Evolutionary conservation across 805 yeast species (phyloP), one percentile per base, ranked within the genome.

Genomic region (Wickerhamiella azymoides): DNA sequence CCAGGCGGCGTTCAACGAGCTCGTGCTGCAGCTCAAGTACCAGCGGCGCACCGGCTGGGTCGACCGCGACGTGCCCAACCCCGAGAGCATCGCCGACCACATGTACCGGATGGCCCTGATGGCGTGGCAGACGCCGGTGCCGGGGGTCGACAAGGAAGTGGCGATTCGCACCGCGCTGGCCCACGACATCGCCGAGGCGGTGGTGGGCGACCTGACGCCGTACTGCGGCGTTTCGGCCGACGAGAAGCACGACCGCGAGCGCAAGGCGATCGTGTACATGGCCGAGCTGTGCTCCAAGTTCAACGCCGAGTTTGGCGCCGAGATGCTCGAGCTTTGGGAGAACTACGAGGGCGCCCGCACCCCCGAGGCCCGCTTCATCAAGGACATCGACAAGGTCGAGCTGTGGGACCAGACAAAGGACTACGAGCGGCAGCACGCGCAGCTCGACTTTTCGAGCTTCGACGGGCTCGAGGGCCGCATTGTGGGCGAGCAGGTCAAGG

Each of bases 121-220:
- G 37, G 70, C 89, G 18, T 75, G 86, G 80, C 62, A 85, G 19
- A 71, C 84, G 37, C 63, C 65, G 25, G 64, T 71, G 43, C 62
- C 63, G n/a, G 62, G 67, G 2, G 68, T 82, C 27, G 77, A 83
- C 62, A 67, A 73, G 21, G 71, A 73, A 49, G 75, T 75, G 54
- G 85, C 96, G 67, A 80, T 79, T 42, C 80, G 82, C 63, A 86
- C 89, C 45, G 86, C 96, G 1, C 67, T 86, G 36, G 78, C 86
- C 27, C 98, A 89, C 67, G 98, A 89, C 62, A 82, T 89, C 56
- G 96, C 97, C 10, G 98, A 89, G 68, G 63, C 88, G 3, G 66
- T 89, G 25, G 97, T 89, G 11, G 98, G 98, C 27, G 98, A 89
- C 61, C 84, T 89, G 43, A 86, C 94, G 1, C 92, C 98, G 55